These are phyloP conservation scores for Parasitella parasitica DNA, from an alignment of 371 early-diverging fungal species.

Conservation along the genomic window DNA sequence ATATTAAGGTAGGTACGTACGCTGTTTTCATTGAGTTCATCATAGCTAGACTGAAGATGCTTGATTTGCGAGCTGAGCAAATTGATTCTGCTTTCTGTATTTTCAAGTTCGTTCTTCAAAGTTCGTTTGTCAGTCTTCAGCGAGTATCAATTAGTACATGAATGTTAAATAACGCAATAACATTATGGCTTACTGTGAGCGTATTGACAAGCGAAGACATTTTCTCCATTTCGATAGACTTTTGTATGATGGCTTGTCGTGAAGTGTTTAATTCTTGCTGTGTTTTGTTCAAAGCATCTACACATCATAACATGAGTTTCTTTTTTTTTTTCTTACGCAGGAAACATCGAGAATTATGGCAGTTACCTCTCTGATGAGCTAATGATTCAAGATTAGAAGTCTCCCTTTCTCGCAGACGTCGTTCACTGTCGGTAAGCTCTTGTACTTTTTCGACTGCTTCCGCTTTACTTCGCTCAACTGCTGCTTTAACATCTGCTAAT, in stretches of 20 bases:
- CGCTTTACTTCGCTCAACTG: background rate
- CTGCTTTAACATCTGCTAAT: background rate
- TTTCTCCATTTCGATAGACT: background rate
- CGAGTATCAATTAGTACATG: background rate
- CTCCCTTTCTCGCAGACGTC: background rate
- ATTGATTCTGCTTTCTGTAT: background rate
- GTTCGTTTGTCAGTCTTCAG: background rate
- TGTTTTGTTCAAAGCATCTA: background rate
- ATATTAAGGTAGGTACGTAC: background rate
- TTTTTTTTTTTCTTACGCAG: no score
- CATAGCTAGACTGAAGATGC: background rate
- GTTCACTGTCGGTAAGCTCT: background rate
- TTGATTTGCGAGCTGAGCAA: background rate
- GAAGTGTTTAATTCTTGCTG: background rate
- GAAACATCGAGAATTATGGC: no score
- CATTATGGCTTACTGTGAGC: background rate
- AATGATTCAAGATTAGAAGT: background rate
- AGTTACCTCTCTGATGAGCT: constrained; percentile 8
- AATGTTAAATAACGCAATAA: no score
- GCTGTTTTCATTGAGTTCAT: background rate
- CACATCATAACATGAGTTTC: background rate
- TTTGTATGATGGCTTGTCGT: background rate
- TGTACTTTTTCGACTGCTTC: background rate
- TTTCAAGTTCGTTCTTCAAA: background rate
- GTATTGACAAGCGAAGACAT: background rate